Base-by-base conservation (phyloP, 129 eudicot species). In the Flaveria robusta region DNA sequence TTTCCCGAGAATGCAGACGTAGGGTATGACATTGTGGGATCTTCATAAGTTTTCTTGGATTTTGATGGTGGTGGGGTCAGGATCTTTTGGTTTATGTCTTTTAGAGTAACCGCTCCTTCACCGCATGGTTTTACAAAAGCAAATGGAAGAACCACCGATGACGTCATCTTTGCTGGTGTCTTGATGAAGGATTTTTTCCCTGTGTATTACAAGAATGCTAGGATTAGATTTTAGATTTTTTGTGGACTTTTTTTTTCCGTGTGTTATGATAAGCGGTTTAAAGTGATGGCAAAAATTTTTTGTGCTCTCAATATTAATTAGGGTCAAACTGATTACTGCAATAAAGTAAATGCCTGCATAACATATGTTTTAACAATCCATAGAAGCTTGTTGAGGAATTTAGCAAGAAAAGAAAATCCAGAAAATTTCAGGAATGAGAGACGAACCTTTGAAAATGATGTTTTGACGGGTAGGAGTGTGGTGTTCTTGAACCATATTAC, bases 1-100 rank as follows among this genome's bases (percentile, higher is more conserved):
- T 94, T 94, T 39, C 98, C 98, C 3, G 98, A 85, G 31, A 94
- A 80, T 1, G 97, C 98, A 8, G 98, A 94, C 41, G 90, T 94
- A 9, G 91, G 97, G 71, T 87, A 91, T 55, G 87, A 45, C 16
- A 82, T 77, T 22, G 70, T 12, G 23, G 77, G 84, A 43, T 93
- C 96, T 74, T 86, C 89, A 2, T 78, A 66, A 14, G 9, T 46
- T 74, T 86, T 79, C 81, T 81, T 87, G 41, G 90, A 65, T 73
- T 90, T 88, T 54, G 80, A 80, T 29, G 90, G 92, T 1, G 92
- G 88, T 71, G 98, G 98, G 71, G 88, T 82, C 29, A 68, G 96
- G 70, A 94, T 91, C 85, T 84, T 74, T 68, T 88, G 87, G 85
- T 94, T 93, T 71, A 93, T 93, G 77, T 93, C 98, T 77, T 90